Evolutionary conservation across 2,329 filamentous ascomycete genomes (phyloP).

Genomic region (Cercospora sesami): DNA sequence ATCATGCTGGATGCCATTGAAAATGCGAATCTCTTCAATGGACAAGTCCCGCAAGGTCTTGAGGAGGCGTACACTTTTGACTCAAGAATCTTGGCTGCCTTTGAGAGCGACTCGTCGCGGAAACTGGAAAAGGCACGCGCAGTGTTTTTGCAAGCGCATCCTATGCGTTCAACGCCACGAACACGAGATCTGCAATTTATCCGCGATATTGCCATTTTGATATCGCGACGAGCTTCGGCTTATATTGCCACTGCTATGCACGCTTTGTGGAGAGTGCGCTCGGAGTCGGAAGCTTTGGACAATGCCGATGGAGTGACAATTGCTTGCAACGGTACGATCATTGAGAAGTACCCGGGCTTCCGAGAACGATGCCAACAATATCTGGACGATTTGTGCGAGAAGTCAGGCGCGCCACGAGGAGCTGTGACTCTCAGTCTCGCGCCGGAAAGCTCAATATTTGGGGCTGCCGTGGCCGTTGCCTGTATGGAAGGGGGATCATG

Average conservation of each 20-base stretch:
- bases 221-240: constrained; percentile 60
- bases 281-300: constrained; percentile 47
- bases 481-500: constrained; percentile 28
- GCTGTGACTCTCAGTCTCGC: constrained; percentile 66
- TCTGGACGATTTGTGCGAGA: constrained; percentile 58
- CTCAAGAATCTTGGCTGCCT: constrained; percentile 58
- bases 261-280: constrained; percentile 59
- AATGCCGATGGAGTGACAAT: constrained; percentile 50
- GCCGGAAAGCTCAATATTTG: constrained; percentile 71
- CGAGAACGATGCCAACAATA: constrained; percentile 61
- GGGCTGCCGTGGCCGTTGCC: constrained; percentile 66
- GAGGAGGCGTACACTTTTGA: constrained; percentile 60
- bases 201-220: constrained; percentile 52
- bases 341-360: constrained; percentile 75
- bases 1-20: constrained; percentile 62
- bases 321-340: constrained; percentile 77
- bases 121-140: constrained; percentile 44
- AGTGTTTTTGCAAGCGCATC: constrained; percentile 55
- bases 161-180: constrained; percentile 44
- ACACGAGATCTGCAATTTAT: constrained; percentile 53
- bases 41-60: constrained; percentile 56
- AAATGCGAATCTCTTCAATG: constrained; percentile 57
- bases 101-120: constrained; percentile 53
- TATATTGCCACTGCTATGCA: constrained; percentile 65
- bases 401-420: constrained; percentile 43